Evolutionary conservation across 768 basidiomycete genomes (phyloP), one percentile per base, ranked within the genome.

Genomic region (Suillus luteus): DNA sequence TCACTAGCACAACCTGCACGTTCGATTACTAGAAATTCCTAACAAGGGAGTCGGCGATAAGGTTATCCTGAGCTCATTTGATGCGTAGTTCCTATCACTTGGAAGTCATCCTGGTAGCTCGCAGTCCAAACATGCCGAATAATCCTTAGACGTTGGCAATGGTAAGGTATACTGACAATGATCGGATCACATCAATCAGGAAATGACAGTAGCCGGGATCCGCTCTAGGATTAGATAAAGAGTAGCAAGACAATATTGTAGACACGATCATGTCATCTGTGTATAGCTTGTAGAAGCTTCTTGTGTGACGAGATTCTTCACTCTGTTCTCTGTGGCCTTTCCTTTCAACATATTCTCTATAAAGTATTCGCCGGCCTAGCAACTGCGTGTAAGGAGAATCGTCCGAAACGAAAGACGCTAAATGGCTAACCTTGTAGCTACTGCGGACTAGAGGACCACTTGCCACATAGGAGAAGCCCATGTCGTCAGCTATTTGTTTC

Each of bases 401-500:
- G 43, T 48, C 59, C 24, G 55, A 17, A 41, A 4, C 48, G 24
- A 24, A 19, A 40, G 22, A 43, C 40, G 46, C 10, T 10, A 35
- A n/a, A 62, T 40, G 60, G 69, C 83, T 68, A 68, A 93, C 96
- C 90, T 99, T 99, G 76, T 99, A 99, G 73, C 93, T 95, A 71
- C 94, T 96, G 63, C 97, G 84, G 52, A 99, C 96, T 22, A 99
- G 80, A 14, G 97, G 97, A 0, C 97, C 97, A 75, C 92, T 94
- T 10, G 97, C 97, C 41, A 98, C 96, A 70, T 99, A 99, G 52
- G 98, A 73, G 84, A 99, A 99, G 46, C 96, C 95, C 84, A 97
- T 89, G 65, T 88, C 86, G 71, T 98, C 94, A 8, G 97, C 96
- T 12, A 91, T 81, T 69, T 85, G 79, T 73, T 91, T 95, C 96